Conservation (phyloP, 1,284 basidiomycete species). For the Rhodotorula sp. region DNA sequence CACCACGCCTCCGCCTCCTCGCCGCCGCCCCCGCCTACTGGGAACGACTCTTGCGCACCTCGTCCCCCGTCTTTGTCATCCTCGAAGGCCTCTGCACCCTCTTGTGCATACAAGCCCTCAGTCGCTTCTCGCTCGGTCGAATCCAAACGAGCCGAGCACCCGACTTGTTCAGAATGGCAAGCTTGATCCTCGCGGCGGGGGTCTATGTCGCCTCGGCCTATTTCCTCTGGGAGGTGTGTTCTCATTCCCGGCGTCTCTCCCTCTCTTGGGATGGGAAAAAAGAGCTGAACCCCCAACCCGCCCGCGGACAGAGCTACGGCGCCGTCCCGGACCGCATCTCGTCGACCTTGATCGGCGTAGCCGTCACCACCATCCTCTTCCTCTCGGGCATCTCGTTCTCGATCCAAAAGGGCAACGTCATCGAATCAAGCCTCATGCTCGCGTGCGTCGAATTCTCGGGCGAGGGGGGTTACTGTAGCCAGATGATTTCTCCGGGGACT, state of each 20-base stretch:
- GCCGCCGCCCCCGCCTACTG: conserved; percentile 60
- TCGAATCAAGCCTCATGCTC: conserved; percentile 63
- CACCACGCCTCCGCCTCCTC: conserved; percentile 47
- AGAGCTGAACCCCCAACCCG: too few relatives aligned
- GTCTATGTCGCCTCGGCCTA: conserved; percentile 45
- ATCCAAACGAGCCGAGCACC: conserved; percentile 67
- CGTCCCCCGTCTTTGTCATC: conserved; percentile 71
- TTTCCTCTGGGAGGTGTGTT: conserved; percentile 43
- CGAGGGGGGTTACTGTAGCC: too few relatives aligned
- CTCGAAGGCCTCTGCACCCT: conserved; percentile 80
- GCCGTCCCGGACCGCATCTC: conserved; percentile 73
- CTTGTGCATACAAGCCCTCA: conserved; percentile 67
- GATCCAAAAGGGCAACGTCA: conserved; percentile 81
- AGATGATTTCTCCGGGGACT: too few relatives aligned
- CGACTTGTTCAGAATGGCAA: conserved; percentile 53
- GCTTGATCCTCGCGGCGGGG: conserved; percentile 30
- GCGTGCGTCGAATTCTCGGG: too few relatives aligned
- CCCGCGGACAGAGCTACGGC: conserved; percentile 26
- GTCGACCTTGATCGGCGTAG: conserved; percentile 77
- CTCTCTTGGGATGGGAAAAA: neutral
- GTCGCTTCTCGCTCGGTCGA: conserved; percentile 69
- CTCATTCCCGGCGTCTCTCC: too few relatives aligned
- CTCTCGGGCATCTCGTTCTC: conserved; percentile 86
- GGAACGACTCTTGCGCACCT: conserved; percentile 67
- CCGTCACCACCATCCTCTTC: conserved; percentile 70